A percentile compares a stretch with the other conserved stretches of the same genome.
phyloP scores from a whole-genome alignment of 495 filamentous ascomycete genomes.

The Aspergillus sparsus region DNA sequence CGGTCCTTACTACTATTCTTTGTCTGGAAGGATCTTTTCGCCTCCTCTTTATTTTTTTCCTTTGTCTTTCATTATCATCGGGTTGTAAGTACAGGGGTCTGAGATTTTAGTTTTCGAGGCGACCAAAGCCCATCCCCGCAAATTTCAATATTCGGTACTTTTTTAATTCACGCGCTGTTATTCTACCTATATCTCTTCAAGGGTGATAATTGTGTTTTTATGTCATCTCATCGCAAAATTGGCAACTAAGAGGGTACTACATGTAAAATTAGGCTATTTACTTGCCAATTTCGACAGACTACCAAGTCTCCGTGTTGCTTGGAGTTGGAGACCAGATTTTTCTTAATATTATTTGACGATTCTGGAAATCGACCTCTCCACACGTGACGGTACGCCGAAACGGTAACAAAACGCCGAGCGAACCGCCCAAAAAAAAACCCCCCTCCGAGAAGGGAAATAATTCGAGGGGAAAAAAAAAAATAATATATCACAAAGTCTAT shows the following conservation, averaged over 20 bases:
- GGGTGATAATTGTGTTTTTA: too few relatives aligned
- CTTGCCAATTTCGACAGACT: neutral
- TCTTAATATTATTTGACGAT: neutral
- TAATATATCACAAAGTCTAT: too few relatives aligned
- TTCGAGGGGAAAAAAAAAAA: neutral
- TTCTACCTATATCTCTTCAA: too few relatives aligned
- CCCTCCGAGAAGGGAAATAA: neutral
- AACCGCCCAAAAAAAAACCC: slow-evolving; percentile 15
- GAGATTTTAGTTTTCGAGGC: neutral
- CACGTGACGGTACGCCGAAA: slow-evolving; percentile 18
- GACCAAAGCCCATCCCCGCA: neutral
- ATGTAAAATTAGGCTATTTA: neutral
- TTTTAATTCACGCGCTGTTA: too few relatives aligned
- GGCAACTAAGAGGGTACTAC: neutral
- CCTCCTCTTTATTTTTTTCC: neutral
- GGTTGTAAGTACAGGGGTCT: neutral
- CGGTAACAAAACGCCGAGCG: slow-evolving; percentile 28
- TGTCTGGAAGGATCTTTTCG: neutral
- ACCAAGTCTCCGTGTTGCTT: neutral
- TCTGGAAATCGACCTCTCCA: neutral
- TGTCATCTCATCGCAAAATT: too few relatives aligned
- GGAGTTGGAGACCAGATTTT: neutral
- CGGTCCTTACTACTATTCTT: neutral
- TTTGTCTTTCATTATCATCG: neutral
- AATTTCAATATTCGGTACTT: too few relatives aligned